These are phyloP conservation scores for Colletotrichum limetticola DNA, from an alignment of 2,329 filamentous ascomycete genomes.

Conservation along the genomic window DNA sequence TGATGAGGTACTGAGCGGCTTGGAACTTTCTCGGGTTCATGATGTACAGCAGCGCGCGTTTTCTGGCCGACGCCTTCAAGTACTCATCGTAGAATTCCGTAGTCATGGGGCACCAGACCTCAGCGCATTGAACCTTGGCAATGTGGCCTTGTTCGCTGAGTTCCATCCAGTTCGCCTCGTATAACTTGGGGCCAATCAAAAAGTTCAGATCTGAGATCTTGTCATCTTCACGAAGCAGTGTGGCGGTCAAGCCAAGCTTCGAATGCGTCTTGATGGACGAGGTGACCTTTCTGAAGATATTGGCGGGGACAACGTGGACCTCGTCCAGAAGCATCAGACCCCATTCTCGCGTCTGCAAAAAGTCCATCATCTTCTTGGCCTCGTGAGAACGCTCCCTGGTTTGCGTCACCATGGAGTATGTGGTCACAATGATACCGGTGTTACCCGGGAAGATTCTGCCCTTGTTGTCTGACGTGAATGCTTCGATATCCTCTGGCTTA, in stretches of 20 bases:
- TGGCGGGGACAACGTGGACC: conserved; percentile 96
- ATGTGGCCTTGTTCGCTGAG: conserved; percentile 97
- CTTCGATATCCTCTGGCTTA: conserved; percentile 89
- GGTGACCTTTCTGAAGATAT: conserved; percentile 95
- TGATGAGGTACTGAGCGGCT: conserved; percentile 96
- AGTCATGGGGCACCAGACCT: conserved; percentile 99
- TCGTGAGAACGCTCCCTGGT: conserved; percentile 89
- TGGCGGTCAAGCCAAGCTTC: conserved; percentile 94
- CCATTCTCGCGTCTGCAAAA: conserved; percentile 90
- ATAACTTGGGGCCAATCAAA: conserved; percentile 95
- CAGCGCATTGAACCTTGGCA: conserved; percentile 95
- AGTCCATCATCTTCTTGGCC: conserved; percentile 97
- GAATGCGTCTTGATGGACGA: conserved; percentile 93
- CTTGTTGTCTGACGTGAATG: conserved; percentile 96
- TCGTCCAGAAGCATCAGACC: conserved; percentile 97
- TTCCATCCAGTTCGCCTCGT: conserved; percentile 99
- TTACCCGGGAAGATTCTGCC: conserved; percentile 82
- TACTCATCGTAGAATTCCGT: conserved; percentile 98
- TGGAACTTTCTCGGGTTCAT: conserved; percentile 99
- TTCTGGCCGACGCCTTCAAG: conserved; percentile 71
- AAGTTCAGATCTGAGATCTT: conserved; percentile 99
- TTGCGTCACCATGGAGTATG: conserved; percentile 98
- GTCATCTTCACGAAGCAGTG: conserved; percentile 93
- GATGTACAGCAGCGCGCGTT: conserved; percentile 76
- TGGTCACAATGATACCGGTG: conserved; percentile 96